Conservation (phyloP, 345 rosid genomes). For the Moricandia arvensis region DNA sequence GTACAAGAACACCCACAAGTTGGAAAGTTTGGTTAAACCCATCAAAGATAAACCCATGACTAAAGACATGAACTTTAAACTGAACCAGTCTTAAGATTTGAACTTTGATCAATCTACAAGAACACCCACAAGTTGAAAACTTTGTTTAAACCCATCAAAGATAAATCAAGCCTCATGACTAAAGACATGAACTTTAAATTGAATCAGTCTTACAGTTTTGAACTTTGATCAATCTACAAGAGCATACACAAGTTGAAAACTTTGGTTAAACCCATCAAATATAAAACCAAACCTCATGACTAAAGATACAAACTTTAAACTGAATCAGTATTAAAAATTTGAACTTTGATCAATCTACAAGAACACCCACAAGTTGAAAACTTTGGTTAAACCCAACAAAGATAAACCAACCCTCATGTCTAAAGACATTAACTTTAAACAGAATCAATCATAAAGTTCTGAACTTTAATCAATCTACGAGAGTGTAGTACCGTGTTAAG, state of each 20-base stretch:
- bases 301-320: too few relatives aligned
- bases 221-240: not conserved
- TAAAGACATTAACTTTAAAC: not conserved
- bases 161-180: not conserved
- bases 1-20: constrained; percentile 40
- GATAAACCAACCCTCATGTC: not conserved
- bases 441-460: too few relatives aligned
- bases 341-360: not conserved
- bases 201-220: not conserved
- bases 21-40: not conserved
- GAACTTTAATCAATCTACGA: too few relatives aligned
- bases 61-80: not conserved
- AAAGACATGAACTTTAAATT: not conserved
- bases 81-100: not conserved
- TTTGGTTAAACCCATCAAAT: not conserved
- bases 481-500: constrained; percentile 51
- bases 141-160: not conserved
- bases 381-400: not conserved
- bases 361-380: not conserved
- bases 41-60: not conserved
- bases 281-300: too few relatives aligned
- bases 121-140: not conserved
- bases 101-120: constrained; percentile 40
- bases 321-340: too few relatives aligned
- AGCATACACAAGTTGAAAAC: not conserved